Conservation (phyloP, 2,329 filamentous ascomycete species). For the Fonsecaea erecta region DNA sequence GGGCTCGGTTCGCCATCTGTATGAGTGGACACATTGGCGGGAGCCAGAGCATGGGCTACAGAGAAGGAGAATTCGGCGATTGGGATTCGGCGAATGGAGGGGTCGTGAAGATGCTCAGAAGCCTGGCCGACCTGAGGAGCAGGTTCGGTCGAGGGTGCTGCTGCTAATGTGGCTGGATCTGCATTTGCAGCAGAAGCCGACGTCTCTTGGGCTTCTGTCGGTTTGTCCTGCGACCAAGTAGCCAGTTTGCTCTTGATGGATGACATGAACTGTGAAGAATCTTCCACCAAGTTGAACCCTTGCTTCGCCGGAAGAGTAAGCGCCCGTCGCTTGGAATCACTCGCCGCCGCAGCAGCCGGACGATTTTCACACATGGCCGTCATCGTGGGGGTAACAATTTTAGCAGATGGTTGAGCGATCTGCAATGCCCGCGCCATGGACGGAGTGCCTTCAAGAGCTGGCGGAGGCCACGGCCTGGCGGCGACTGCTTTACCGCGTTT, state of each 20-base stretch:
- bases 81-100: constrained; percentile 18
- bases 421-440: background rate
- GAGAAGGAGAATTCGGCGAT: constrained; percentile 24
- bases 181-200: background rate
- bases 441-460: constrained; percentile 15
- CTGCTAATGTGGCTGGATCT: background rate
- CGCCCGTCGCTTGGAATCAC: background rate
- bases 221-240: background rate
- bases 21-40: constrained; percentile 22
- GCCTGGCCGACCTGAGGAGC: background rate
- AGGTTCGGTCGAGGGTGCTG: background rate
- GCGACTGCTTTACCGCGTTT: background rate
- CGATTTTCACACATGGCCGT: background rate
- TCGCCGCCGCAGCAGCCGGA: background rate
- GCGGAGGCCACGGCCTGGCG: constrained; percentile 22
- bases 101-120: background rate
- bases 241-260: constrained; percentile 3
- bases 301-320: background rate
- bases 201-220: background rate
- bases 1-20: constrained; percentile 29
- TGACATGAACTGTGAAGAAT: constrained; percentile 22
- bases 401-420: background rate
- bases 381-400: background rate
- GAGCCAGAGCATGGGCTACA: constrained; percentile 1
- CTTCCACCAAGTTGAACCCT: background rate